phyloP scores from a whole-genome alignment of 1,284 basidiomycete species.

The Phlebopus sp. region DNA sequence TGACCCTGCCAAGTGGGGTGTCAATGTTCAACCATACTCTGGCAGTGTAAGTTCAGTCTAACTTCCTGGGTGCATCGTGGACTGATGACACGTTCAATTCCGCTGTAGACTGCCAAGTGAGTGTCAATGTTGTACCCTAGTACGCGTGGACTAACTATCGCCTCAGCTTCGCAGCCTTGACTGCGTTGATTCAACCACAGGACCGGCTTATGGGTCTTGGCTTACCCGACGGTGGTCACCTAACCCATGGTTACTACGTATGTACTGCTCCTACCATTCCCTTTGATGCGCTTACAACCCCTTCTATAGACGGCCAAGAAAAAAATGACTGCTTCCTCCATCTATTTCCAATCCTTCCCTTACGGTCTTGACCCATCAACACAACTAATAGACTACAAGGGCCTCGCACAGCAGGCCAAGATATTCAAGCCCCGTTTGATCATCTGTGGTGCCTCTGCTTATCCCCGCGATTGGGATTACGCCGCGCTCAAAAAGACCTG shows the following conservation, averaged over 20 bases:
- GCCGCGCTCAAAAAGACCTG: constrained; percentile 78
- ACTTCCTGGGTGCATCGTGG: constrained; percentile 1
- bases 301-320: constrained; percentile 89
- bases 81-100: constrained; percentile 8
- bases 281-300: constrained; percentile 25
- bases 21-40: constrained; percentile 99
- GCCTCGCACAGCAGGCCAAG: constrained; percentile 84
- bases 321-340: constrained; percentile 99
- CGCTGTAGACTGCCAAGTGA: constrained; percentile 77
- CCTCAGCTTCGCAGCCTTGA: constrained; percentile 91
- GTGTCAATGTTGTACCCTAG: constrained; percentile 17
- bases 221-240: constrained; percentile 96
- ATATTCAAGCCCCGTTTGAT: constrained; percentile 96
- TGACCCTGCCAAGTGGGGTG: constrained; percentile 92
- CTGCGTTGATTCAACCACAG: constrained; percentile 95
- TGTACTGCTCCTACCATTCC: constrained; percentile 36
- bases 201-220: constrained; percentile 99
- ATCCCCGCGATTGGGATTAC: constrained; percentile 99
- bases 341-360: constrained; percentile 99
- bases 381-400: constrained; percentile 90
- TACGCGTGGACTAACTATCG: constrained; percentile 6
- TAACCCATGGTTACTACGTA: constrained; percentile 97
- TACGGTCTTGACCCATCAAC: constrained; percentile 86
- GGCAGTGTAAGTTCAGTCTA: constrained; percentile 64
- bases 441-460: constrained; percentile 98